These are phyloP conservation scores for Globisporangium nodosum DNA, from an alignment of 352 stramenopile genomes.

Conservation along the genomic window DNA sequence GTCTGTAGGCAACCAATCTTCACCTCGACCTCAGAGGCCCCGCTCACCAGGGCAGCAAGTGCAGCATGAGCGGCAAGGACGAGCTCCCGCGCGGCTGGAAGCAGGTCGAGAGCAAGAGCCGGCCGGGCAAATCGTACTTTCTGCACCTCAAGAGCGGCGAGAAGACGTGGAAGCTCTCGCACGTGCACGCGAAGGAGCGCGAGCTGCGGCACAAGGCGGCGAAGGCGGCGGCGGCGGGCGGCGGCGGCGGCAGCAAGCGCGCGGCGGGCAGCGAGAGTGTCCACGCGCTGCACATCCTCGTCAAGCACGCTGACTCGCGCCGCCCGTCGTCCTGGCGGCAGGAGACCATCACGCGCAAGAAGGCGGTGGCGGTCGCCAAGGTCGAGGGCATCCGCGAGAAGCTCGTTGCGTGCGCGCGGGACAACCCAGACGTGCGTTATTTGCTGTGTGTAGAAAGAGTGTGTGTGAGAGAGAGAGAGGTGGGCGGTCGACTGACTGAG, in stretches of 20 bases:
- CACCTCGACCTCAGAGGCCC: no score
- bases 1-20: no score
- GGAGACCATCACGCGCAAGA: conserved; percentile 83
- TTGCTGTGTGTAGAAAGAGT: not conserved
- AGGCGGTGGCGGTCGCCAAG: conserved; percentile 77
- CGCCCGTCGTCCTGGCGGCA: conserved; percentile 85
- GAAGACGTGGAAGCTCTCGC: conserved; percentile 85
- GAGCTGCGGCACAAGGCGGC: conserved; percentile 55
- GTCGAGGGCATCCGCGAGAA: conserved; percentile 78
- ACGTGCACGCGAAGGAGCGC: conserved; percentile 79
- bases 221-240: conserved; percentile 7
- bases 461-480: not conserved
- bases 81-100: conserved; percentile 84
- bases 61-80: conserved; percentile 11
- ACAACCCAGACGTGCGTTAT: conserved; percentile 47
- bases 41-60: no score
- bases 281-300: conserved; percentile 82
- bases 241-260: conserved; percentile 6
- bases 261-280: conserved; percentile 27
- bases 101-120: conserved; percentile 84
- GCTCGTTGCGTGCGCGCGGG: conserved; percentile 61
- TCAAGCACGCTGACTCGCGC: conserved; percentile 82
- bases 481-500: not conserved
- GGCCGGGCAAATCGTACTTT: conserved; percentile 80
- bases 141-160: conserved; percentile 78